Percentiles rank a stretch among this genome's conserved stretches.
Evolutionary conservation across 2,329 filamentous ascomycete genomes (phyloP).

Genomic region (Botrytis paeoniae): DNA sequence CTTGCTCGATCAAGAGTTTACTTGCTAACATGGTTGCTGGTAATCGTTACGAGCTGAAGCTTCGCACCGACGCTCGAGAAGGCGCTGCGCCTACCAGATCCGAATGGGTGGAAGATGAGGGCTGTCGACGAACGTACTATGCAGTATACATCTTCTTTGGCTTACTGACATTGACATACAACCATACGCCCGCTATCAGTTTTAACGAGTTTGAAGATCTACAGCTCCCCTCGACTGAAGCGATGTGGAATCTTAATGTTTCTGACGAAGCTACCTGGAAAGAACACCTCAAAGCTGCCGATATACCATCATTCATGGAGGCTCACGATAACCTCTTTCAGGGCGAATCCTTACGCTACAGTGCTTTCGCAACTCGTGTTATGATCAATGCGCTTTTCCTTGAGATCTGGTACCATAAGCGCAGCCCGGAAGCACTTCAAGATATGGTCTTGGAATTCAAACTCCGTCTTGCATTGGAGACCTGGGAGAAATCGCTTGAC

Average conservation of each 20-base stretch:
- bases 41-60: conserved; percentile 92
- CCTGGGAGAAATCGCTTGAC: conserved; percentile 97
- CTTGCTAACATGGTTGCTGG: conserved; percentile 98
- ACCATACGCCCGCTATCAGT: conserved; percentile 95
- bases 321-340: conserved; percentile 96
- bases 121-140: conserved; percentile 94
- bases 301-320: conserved; percentile 82
- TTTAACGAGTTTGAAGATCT: conserved; percentile 97
- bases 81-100: conserved; percentile 71
- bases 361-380: conserved; percentile 92
- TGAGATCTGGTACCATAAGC: conserved; percentile 98
- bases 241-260: conserved; percentile 83
- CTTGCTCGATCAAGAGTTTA: conserved; percentile 96
- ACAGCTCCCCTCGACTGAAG: conserved; percentile 88
- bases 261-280: conserved; percentile 80
- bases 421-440: conserved; percentile 93
- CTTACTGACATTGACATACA: conserved; percentile 90
- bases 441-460: conserved; percentile 99
- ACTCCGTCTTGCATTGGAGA: conserved; percentile 89
- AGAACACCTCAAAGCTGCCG: conserved; percentile 68
- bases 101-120: conserved; percentile 96
- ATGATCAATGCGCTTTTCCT: conserved; percentile 99
- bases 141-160: conserved; percentile 99
- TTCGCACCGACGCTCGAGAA: conserved; percentile 84
- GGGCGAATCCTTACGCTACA: conserved; percentile 86